These are phyloP conservation scores for Myriosclerotinia curreyana DNA, from an alignment of 2,329 filamentous ascomycete species.

Conservation along the genomic window DNA sequence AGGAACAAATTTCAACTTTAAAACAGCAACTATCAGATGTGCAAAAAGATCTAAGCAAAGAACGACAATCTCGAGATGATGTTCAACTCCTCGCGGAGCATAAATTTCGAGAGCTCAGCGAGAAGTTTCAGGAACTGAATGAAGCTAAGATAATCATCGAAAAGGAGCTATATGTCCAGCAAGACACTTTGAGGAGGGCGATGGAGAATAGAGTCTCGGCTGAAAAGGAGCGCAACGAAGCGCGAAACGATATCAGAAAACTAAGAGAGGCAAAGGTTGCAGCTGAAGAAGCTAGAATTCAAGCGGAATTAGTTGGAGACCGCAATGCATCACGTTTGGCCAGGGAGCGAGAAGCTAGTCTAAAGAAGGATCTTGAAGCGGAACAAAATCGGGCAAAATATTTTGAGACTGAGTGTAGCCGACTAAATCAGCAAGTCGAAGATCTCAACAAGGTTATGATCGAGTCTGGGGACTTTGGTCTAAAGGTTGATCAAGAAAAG, in stretches of 20 bases:
- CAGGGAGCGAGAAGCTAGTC: constrained; percentile 72
- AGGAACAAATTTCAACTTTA: constrained; percentile 81
- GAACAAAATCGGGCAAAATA: constrained; percentile 74
- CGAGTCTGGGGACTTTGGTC: constrained; percentile 82
- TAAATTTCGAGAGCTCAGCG: constrained; percentile 75
- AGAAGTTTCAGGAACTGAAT: constrained; percentile 82
- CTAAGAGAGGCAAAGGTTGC: constrained; percentile 80
- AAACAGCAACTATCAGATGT: constrained; percentile 81
- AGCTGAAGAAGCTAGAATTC: constrained; percentile 79
- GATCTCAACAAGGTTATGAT: constrained; percentile 82
- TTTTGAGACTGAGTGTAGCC: constrained; percentile 74
- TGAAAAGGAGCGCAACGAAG: constrained; percentile 85
- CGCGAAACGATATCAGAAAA: constrained; percentile 78
- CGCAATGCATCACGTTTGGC: constrained; percentile 74
- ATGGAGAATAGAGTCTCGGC: constrained; percentile 76
- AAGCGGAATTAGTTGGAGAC: constrained; percentile 78
- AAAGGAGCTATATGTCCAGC: constrained; percentile 94
- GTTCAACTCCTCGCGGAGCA: constrained; percentile 88
- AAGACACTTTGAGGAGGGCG: constrained; percentile 83
- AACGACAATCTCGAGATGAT: constrained; percentile 90
- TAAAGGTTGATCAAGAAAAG: constrained; percentile 90
- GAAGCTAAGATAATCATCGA: constrained; percentile 97
- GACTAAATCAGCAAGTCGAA: constrained; percentile 76
- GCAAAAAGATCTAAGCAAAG: constrained; percentile 84
- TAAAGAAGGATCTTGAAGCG: constrained; percentile 76